Conservation (phyloP, 2,329 filamentous ascomycete species). For the Torrubiellomyces zombiae region DNA sequence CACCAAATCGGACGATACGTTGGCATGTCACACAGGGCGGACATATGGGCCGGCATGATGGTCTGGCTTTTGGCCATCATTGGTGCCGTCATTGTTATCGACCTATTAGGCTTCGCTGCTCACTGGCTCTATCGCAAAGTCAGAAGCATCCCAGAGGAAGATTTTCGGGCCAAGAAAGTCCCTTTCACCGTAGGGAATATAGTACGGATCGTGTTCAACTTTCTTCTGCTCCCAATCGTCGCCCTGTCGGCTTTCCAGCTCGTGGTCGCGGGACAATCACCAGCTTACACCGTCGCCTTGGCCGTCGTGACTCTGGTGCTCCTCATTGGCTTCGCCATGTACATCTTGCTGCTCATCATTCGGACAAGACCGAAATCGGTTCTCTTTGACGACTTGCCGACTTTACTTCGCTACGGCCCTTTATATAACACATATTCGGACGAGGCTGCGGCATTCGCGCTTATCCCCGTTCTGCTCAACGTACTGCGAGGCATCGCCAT, state of each 20-base stretch:
- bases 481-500: conserved; percentile 79
- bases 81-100: conserved; percentile 45
- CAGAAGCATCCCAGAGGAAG: conserved; percentile 61
- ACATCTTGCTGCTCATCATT: conserved; percentile 68
- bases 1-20: conserved; percentile 65
- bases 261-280: conserved; percentile 53
- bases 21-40: conserved; percentile 57
- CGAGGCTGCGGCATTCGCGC: conserved; percentile 74
- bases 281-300: conserved; percentile 53
- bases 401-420: conserved; percentile 76
- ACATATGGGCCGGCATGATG: conserved; percentile 91
- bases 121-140: conserved; percentile 64
- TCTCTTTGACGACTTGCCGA: conserved; percentile 85
- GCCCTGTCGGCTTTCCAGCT: conserved; percentile 84
- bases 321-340: conserved; percentile 56
- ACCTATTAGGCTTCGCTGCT: conserved; percentile 58
- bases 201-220: conserved; percentile 81
- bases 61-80: conserved; percentile 76
- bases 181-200: conserved; percentile 70
- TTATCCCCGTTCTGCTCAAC: conserved; percentile 72
- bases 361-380: conserved; percentile 68
- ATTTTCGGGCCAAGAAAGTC: conserved; percentile 78
- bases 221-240: conserved; percentile 74
- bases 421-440: conserved; percentile 97
- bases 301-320: conserved; percentile 59